Conservation (phyloP, 805 yeast genomes). For the Pichia deserticola region DNA sequence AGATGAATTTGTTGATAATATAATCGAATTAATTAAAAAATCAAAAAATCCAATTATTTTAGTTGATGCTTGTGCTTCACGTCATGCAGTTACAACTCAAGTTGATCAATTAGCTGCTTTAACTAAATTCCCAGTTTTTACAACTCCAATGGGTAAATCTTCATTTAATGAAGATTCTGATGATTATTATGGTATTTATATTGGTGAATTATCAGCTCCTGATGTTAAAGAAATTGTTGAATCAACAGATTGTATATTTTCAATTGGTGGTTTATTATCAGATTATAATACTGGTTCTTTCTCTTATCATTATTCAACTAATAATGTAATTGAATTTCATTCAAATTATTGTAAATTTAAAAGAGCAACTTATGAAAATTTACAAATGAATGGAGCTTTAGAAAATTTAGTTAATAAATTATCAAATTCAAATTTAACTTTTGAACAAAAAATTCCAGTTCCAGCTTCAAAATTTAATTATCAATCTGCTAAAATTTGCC, state of each 20-base stretch:
- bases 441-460: slow-evolving; percentile 40
- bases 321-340: slow-evolving; percentile 71
- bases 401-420: slow-evolving; percentile 35
- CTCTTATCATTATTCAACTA: slow-evolving; percentile 67
- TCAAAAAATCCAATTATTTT: slow-evolving; percentile 68
- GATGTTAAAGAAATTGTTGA: slow-evolving; percentile 68
- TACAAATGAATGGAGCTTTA: slow-evolving; percentile 58
- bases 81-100: slow-evolving; percentile 65
- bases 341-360: slow-evolving; percentile 67
- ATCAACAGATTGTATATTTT: slow-evolving; percentile 63
- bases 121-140: slow-evolving; percentile 75
- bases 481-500: slow-evolving; percentile 39
- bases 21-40: slow-evolving; percentile 43
- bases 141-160: slow-evolving; percentile 89
- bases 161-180: slow-evolving; percentile 64
- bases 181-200: slow-evolving; percentile 79
- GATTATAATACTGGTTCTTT: slow-evolving; percentile 90
- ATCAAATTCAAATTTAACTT: slow-evolving; percentile 31
- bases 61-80: slow-evolving; percentile 81
- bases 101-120: slow-evolving; percentile 52
- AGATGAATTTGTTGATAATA: slow-evolving; percentile 49
- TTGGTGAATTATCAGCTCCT: slow-evolving; percentile 72
- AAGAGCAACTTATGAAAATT: slow-evolving; percentile 63
- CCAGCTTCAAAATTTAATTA: slow-evolving; percentile 35
- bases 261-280: slow-evolving; percentile 77